These are phyloP conservation scores for Ustilago crameri DNA, from an alignment of 1,284 basidiomycete genomes.

Conservation along the genomic window DNA sequence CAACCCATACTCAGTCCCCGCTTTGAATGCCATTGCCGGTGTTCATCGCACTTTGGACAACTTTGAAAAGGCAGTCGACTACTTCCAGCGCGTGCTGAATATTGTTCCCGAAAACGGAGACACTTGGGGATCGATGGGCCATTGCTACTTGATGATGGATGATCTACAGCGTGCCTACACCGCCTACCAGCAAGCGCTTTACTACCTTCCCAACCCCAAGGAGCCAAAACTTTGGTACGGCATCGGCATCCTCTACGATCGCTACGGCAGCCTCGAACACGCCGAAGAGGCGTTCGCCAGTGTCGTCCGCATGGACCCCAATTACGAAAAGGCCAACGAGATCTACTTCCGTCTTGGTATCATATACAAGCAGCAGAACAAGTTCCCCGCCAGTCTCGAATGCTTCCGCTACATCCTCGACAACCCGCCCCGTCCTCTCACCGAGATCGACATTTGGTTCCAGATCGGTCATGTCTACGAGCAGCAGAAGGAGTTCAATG, in stretches of 20 bases:
- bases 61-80: conserved; percentile 83
- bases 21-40: conserved; percentile 65
- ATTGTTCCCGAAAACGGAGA: conserved; percentile 71
- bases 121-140: conserved; percentile 73
- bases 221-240: conserved; percentile 99
- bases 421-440: conserved; percentile 92
- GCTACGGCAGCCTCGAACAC: conserved; percentile 96
- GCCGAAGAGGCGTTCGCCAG: conserved; percentile 98
- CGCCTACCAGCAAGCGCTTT: conserved; percentile 97
- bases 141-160: conserved; percentile 99
- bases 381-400: conserved; percentile 72
- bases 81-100: conserved; percentile 88
- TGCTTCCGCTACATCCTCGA: conserved; percentile 91
- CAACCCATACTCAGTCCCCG: conserved; percentile 65
- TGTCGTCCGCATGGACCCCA: conserved; percentile 95
- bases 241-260: conserved; percentile 97
- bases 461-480: conserved; percentile 99
- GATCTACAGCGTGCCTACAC: conserved; percentile 98
- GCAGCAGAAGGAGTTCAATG: conserved; percentile 90
- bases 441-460: conserved; percentile 99
- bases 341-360: conserved; percentile 98
- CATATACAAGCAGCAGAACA: conserved; percentile 98
- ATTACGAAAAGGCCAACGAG: conserved; percentile 99
- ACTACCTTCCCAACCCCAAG: conserved; percentile 94
- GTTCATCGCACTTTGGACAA: conserved; percentile 65